Conservation (phyloP, 148 eudicot species). For the Pharnaceum exiguum region DNA sequence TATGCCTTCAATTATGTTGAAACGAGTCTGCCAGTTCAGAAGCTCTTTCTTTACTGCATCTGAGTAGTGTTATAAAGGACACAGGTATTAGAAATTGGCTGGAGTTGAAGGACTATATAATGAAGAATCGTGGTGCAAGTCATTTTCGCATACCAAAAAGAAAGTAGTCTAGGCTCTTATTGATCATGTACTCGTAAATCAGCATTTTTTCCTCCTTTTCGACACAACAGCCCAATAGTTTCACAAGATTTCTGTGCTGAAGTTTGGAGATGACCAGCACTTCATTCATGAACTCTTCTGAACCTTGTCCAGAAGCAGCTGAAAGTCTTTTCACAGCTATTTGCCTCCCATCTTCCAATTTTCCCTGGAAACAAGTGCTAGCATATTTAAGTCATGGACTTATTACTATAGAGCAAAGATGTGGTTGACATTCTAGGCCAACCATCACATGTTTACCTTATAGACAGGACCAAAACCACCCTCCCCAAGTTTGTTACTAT, state of each 20-base stretch:
- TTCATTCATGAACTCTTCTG: constrained; percentile 29
- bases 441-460: constrained; percentile 15
- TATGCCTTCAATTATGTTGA: constrained; percentile 31
- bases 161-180: constrained; percentile 22
- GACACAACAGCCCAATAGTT: constrained; percentile 22
- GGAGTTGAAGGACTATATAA: no score
- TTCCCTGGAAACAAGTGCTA: constrained; percentile 16
- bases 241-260: constrained; percentile 30
- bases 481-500: constrained; percentile 25
- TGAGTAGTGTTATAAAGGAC: background rate
- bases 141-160: constrained; percentile 27
- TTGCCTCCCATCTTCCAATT: constrained; percentile 20
- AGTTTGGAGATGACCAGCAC: constrained; percentile 27
- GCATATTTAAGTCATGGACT: background rate
- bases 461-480: constrained; percentile 36
- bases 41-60: constrained; percentile 16
- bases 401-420: background rate
- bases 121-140: no score
- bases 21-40: constrained; percentile 26
- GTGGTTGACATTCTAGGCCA: background rate
- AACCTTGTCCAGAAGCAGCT: constrained; percentile 25
- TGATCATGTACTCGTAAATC: constrained; percentile 29
- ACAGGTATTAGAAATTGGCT: no score
- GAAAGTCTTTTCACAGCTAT: constrained; percentile 33
- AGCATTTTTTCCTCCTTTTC: constrained; percentile 24